Conservation (phyloP, 192 early-diverging fungal genomes). For the Thamnidium elegans region DNA sequence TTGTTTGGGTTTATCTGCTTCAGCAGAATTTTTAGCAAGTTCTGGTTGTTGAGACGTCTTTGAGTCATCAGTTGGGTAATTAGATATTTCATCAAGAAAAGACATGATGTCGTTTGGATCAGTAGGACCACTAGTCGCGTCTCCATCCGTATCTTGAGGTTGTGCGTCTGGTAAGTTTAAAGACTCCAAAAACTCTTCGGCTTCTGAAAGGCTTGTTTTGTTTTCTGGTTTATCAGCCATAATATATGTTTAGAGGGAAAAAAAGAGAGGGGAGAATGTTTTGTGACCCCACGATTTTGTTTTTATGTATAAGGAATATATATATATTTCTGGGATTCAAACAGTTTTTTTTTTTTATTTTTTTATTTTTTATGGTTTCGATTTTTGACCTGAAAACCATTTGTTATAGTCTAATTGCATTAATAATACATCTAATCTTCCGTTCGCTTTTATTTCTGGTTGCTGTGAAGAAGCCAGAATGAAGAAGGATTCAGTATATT, state of each 20-base stretch:
- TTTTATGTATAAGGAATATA: no score
- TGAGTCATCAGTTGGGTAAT: conserved; percentile 15
- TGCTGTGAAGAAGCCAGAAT: conserved; percentile 22
- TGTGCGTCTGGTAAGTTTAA: conserved; percentile 27
- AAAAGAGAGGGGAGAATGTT: background rate
- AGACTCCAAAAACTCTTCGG: conserved; percentile 37
- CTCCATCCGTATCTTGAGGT: background rate
- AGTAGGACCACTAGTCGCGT: conserved; percentile 1
- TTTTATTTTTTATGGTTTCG: no score
- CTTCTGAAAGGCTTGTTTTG: conserved; percentile 29
- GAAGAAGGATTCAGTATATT: conserved; percentile 26
- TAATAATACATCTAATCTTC: conserved; percentile 39
- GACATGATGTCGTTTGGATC: conserved; percentile 37
- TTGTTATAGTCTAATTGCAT: conserved; percentile 43
- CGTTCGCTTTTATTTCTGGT: conserved; percentile 23
- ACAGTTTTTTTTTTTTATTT: no score
- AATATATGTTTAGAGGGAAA: background rate
- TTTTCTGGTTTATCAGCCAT: conserved; percentile 7
- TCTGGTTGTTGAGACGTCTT: background rate
- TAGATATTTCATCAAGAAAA: conserved; percentile 37
- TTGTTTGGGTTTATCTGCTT: background rate
- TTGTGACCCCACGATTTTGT: background rate
- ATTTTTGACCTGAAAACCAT: conserved; percentile 16
- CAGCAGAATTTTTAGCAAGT: background rate
- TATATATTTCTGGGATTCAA: no score